Percentiles rank a stretch among this genome's conserved stretches.
phyloP scores from a whole-genome alignment of 352 stramenopile genomes.

The Phytophthora kernoviae region DNA sequence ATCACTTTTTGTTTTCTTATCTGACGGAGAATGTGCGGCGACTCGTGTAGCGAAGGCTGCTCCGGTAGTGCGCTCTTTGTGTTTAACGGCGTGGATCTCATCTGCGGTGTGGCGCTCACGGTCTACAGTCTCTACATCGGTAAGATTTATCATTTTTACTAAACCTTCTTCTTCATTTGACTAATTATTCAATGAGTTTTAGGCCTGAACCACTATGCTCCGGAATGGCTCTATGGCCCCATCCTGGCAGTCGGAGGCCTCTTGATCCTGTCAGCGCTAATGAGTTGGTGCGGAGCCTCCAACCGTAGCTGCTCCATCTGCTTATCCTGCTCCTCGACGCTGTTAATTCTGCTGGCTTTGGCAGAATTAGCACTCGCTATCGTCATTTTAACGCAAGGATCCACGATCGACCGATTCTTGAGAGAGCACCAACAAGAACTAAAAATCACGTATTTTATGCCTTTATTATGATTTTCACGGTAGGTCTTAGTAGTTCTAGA shows the following conservation, averaged over 20 bases:
- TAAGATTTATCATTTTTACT: conserved; percentile 11
- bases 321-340: conserved; percentile 61
- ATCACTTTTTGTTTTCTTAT: neutral
- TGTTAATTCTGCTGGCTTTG: conserved; percentile 66
- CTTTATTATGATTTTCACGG: conserved; percentile 1
- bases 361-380: conserved; percentile 65
- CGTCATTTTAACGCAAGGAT: conserved; percentile 71
- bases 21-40: conserved; percentile 29
- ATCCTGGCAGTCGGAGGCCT: conserved; percentile 59
- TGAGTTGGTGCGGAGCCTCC: conserved; percentile 74
- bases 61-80: conserved; percentile 69
- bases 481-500: neutral
- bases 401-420: conserved; percentile 64
- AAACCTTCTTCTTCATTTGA: conserved; percentile 5
- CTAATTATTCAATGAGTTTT: neutral
- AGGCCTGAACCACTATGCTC: conserved; percentile 70
- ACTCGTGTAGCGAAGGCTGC: conserved; percentile 53
- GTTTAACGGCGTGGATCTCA: conserved; percentile 73
- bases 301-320: conserved; percentile 49
- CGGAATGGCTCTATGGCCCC: conserved; percentile 69
- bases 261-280: conserved; percentile 46
- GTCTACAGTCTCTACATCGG: conserved; percentile 71
- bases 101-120: conserved; percentile 58
- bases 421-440: conserved; percentile 67
- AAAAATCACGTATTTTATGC: conserved; percentile 57